phyloP scores from a whole-genome alignment of 2,329 filamentous ascomycete genomes.

The Scleromitrula shiraiana region DNA sequence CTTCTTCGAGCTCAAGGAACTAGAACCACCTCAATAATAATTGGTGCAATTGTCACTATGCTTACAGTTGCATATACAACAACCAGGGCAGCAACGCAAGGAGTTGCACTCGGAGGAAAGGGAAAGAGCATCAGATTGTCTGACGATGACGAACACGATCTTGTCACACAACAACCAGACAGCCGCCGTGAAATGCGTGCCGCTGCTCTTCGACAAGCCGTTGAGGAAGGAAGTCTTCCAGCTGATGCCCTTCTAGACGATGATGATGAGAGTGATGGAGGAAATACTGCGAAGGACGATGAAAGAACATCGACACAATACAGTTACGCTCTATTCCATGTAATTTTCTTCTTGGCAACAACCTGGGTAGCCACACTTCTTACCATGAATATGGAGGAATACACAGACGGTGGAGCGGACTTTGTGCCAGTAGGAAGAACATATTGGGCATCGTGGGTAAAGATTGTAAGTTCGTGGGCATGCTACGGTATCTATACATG shows the following conservation, averaged over 20 bases:
- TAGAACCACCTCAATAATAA: slow-evolving; percentile 79
- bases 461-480: slow-evolving; percentile 95
- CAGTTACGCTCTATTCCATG: slow-evolving; percentile 90
- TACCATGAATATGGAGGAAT: slow-evolving; percentile 65
- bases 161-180: slow-evolving; percentile 77
- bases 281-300: slow-evolving; percentile 67
- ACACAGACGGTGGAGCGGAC: slow-evolving; percentile 58
- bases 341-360: slow-evolving; percentile 96
- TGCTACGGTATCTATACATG: slow-evolving; percentile 92
- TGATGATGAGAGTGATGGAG: slow-evolving; percentile 53
- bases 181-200: slow-evolving; percentile 84
- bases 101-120: slow-evolving; percentile 61
- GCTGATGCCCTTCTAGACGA: slow-evolving; percentile 77
- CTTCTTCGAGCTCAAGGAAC: slow-evolving; percentile 79
- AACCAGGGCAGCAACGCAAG: slow-evolving; percentile 89
- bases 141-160: slow-evolving; percentile 74
- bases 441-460: slow-evolving; percentile 97
- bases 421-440: slow-evolving; percentile 92
- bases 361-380: slow-evolving; percentile 92
- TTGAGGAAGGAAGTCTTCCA: slow-evolving; percentile 86
- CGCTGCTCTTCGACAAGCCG: slow-evolving; percentile 81
- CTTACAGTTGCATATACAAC: slow-evolving; percentile 96
- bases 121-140: slow-evolving; percentile 52
- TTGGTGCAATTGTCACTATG: slow-evolving; percentile 94
- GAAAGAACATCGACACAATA: slow-evolving; percentile 88